phyloP scores from a whole-genome alignment of 352 stramenopile species.

The Pythium rishiriense region DNA sequence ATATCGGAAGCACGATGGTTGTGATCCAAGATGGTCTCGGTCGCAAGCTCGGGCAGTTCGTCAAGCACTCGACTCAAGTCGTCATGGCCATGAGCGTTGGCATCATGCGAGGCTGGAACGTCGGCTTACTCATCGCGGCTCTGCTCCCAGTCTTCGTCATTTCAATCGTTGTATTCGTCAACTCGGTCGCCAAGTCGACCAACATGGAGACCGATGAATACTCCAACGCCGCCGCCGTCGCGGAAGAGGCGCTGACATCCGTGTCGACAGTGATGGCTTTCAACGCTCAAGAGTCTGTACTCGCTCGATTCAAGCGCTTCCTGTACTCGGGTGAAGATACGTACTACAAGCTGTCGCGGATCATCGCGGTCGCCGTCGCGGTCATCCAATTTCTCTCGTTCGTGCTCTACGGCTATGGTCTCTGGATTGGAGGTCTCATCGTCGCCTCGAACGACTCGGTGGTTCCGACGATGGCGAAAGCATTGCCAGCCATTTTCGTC shows the following conservation, averaged over 20 bases:
- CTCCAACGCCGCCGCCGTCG: constrained; percentile 37
- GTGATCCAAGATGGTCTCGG: constrained; percentile 24
- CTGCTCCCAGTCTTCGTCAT: constrained; percentile 36
- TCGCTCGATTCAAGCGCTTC: constrained; percentile 22
- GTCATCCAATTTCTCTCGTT: constrained; percentile 34
- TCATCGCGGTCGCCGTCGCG: constrained; percentile 22
- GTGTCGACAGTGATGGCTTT: constrained; percentile 47
- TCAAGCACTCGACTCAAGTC: constrained; percentile 40
- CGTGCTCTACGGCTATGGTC: constrained; percentile 26
- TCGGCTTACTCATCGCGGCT: constrained; percentile 40
- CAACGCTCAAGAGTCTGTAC: constrained; percentile 26
- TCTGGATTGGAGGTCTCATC: constrained; percentile 27
- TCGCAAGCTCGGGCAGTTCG: constrained; percentile 36
- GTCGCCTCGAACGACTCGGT: constrained; percentile 23
- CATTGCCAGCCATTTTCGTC: constrained; percentile 25
- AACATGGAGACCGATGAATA: constrained; percentile 38
- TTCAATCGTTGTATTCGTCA: constrained; percentile 24
- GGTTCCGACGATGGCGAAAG: constrained; percentile 26
- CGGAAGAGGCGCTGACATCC: constrained; percentile 41
- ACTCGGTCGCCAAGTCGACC: constrained; percentile 28
- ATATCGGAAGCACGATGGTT: constrained; percentile 50
- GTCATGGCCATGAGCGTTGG: constrained; percentile 43
- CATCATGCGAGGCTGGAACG: constrained; percentile 41
- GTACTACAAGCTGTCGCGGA: constrained; percentile 24
- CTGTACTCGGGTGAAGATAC: constrained; percentile 21